A percentile compares a stretch with the other conserved stretches of the same genome.
These are phyloP conservation scores for Annona cherimola DNA, from an alignment of 164 flowering plant genomes.

Conservation along the genomic window DNA sequence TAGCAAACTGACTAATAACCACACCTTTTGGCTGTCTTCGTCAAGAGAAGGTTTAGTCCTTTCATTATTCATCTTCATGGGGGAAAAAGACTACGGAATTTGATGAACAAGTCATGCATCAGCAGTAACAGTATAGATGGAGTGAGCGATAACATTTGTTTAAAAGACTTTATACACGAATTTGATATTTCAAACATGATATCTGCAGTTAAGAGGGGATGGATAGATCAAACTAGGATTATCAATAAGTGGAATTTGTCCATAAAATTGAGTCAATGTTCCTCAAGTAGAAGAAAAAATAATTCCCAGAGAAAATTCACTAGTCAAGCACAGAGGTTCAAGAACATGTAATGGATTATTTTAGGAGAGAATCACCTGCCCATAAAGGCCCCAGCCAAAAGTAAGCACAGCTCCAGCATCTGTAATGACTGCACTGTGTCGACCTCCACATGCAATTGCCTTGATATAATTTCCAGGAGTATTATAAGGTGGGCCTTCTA, in stretches of 20 bases:
- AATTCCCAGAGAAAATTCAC: neutral
- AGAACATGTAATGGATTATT: neutral
- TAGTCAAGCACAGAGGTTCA: neutral
- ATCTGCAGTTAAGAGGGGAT: too few species aligned
- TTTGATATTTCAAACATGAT: too few species aligned
- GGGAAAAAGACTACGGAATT: neutral
- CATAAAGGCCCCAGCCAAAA: conserved; percentile 99
- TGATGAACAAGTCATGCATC: too few species aligned
- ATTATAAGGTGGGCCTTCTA: conserved; percentile 48
- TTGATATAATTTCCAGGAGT: conserved; percentile 81
- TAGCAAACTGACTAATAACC: neutral
- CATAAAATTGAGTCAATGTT: too few species aligned
- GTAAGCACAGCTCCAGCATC: conserved; percentile 94
- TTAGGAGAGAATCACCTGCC: conserved; percentile 58
- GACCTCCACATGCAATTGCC: conserved; percentile 94
- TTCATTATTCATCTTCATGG: neutral
- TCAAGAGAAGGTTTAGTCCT: neutral
- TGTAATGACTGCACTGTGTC: conserved; percentile 90
- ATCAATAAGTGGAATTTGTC: too few species aligned
- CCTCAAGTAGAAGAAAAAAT: too few species aligned
- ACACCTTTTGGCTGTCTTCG: neutral
- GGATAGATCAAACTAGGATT: too few species aligned
- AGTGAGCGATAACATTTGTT: too few species aligned
- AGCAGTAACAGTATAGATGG: too few species aligned
- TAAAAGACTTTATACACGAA: too few species aligned